Evolutionary conservation across 2,329 filamentous ascomycete genomes (phyloP), one percentile per base, ranked within the genome.

Genomic region (Aspergillus sp.): DNA sequence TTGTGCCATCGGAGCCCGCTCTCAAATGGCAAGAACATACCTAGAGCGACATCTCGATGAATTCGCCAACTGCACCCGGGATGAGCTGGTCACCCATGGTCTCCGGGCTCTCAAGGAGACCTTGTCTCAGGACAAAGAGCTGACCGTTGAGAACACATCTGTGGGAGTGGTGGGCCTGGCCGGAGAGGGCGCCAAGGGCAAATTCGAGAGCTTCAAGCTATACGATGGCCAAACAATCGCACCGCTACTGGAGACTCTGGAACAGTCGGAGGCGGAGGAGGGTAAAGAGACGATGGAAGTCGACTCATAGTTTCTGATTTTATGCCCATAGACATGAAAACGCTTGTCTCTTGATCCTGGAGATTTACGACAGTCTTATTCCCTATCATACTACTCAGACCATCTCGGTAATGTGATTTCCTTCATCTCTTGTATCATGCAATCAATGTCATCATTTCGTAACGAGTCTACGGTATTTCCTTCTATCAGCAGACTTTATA

Each of bases 1-100:
- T 26, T 96, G 91, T 65, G 91, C 90, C 46, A 98, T 98, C 66
- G 93, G 93, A 42, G 93, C 93, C 38, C 80, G 93, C 58, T 93
- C 86, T 68, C 93, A 98, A 75, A 97, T 97, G 89, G 93, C 93
- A 26, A 78, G 93, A 62, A 98, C 93, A 51, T 98, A 98, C 70
- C 76, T 98, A 44, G 93, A 98, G 79, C 81, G 89, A 62, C 87
- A 96, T 71, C 72, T 96, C 49, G 90, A 95, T 51, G 74, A 82
- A 55, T 97, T 98, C 67, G 79, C 81, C 59, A 78, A 79, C 53
- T 84, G 83, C 64, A 81, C 77, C 51, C 78, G 88, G 59, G 91
- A 96, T 63, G 88, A 95, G 69, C 75, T 98, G 62, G 84, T 98
- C 59, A 83, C 82, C 70, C 93, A 98, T 73, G 93, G 91, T 29